phyloP scores from a whole-genome alignment of 2,329 filamentous ascomycete species.

The Raffaelea deltoideospora region DNA sequence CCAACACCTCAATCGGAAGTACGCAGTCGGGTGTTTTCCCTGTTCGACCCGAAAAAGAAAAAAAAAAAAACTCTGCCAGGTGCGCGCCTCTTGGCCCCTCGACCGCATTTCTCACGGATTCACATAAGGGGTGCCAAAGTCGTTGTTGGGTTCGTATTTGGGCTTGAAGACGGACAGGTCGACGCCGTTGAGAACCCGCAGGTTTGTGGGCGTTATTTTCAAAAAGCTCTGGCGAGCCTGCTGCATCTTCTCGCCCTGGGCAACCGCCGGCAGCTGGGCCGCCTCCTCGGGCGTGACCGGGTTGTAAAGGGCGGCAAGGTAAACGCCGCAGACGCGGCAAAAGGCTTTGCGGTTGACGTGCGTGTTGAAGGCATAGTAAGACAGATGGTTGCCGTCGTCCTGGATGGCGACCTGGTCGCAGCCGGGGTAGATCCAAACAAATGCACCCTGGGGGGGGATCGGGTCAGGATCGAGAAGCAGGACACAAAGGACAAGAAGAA shows the following conservation, averaged over 20 bases:
- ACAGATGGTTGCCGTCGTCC: constrained; percentile 24
- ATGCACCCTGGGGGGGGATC: constrained; percentile 21
- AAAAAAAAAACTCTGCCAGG: neutral
- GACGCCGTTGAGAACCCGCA: constrained; percentile 22
- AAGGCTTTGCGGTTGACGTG: constrained; percentile 25
- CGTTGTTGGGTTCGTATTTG: too few relatives aligned
- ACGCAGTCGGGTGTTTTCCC: too few relatives aligned
- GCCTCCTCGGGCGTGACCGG: constrained; percentile 20
- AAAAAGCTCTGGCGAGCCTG: constrained; percentile 8
- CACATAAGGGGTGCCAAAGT: constrained; percentile 19
- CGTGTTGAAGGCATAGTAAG: constrained; percentile 22
- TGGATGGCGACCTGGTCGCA: constrained; percentile 23
- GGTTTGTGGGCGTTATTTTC: constrained; percentile 19
- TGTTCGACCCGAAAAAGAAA: neutral
- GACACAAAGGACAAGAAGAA: too few relatives aligned
- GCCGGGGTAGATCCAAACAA: constrained; percentile 28
- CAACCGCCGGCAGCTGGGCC: constrained; percentile 16
- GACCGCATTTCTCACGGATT: constrained; percentile 18
- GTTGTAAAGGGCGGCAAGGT: constrained; percentile 19
- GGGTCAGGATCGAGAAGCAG: too few relatives aligned
- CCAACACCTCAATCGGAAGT: too few relatives aligned
- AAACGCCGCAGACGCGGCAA: constrained; percentile 32
- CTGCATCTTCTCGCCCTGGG: neutral
- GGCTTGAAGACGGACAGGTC: too few relatives aligned
- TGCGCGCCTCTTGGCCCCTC: neutral